Conservation (phyloP, 208 protist species). For the Strigomonas culicis region DNA sequence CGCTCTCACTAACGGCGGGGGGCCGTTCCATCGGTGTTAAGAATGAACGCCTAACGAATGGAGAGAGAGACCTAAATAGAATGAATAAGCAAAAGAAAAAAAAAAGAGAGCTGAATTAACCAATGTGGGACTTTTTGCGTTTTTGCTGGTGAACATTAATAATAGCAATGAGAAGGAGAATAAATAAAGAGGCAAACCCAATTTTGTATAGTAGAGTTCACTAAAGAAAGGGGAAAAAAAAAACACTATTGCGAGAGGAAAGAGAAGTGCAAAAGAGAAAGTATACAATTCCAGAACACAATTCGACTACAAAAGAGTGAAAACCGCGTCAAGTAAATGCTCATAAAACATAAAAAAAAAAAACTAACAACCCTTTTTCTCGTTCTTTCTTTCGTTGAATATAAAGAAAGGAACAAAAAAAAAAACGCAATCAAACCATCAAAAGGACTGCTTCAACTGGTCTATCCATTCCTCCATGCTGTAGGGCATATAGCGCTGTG, state of each 20-base stretch:
- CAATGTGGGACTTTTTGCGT: too few relatives aligned
- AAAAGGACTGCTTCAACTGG: slow-evolving; percentile 54
- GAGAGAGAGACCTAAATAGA: too few relatives aligned
- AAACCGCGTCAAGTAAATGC: background rate
- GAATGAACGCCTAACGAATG: too few relatives aligned
- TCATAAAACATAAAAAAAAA: background rate
- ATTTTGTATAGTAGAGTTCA: too few relatives aligned
- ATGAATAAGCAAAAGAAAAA: too few relatives aligned
- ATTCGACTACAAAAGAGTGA: background rate
- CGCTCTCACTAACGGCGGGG: too few relatives aligned
- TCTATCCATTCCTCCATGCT: slow-evolving; percentile 41
- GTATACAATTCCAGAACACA: background rate
- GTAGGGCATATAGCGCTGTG: slow-evolving; percentile 61
- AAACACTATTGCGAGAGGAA: slow-evolving; percentile 3
- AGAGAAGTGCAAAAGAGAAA: slow-evolving; percentile 7
- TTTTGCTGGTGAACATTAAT: background rate
- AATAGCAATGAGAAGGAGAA: background rate
- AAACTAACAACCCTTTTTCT: background rate
- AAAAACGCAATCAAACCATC: slow-evolving; percentile 1
- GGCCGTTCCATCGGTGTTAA: too few relatives aligned
- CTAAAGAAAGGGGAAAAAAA: background rate
- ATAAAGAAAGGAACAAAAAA: slow-evolving; percentile 6
- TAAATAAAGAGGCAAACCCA: background rate
- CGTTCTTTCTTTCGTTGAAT: background rate
- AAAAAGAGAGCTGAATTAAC: too few relatives aligned